Conservation (phyloP, 1,284 basidiomycete genomes). For the Cutaneotrichosporon curvatum region DNA sequence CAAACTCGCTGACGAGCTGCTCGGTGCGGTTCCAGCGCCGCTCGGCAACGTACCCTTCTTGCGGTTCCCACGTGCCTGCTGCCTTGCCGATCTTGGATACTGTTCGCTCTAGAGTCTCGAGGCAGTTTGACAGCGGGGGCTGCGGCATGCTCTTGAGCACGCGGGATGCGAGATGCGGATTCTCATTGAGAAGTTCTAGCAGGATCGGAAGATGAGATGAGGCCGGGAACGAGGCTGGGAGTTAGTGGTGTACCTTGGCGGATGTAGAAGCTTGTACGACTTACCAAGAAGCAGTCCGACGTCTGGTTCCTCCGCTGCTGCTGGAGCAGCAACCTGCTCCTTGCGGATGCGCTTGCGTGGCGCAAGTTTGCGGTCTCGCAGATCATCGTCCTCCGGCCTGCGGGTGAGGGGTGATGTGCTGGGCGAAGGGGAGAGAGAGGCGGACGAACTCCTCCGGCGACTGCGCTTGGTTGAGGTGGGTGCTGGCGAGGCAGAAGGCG, state of each 20-base stretch:
- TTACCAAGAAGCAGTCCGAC: constrained; percentile 39
- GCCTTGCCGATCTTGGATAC: constrained; percentile 20
- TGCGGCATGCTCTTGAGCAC: constrained; percentile 33
- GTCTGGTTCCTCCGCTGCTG: constrained; percentile 23
- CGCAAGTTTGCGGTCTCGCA: constrained; percentile 13
- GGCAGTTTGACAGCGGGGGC: constrained; percentile 31
- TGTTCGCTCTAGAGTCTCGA: constrained; percentile 27
- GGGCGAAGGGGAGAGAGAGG: constrained; percentile 24
- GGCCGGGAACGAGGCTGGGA: constrained; percentile 33
- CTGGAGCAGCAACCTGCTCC: constrained; percentile 4
- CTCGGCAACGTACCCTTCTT: constrained; percentile 14
- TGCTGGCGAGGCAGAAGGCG: constrained; percentile 14
- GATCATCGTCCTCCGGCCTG: constrained; percentile 16
- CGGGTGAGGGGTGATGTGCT: constrained; percentile 13
- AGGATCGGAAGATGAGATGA: constrained; percentile 39
- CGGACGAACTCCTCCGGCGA: constrained; percentile 13
- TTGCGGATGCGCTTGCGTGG: constrained; percentile 28
- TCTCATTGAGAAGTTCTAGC: constrained; percentile 27
- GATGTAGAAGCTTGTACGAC: constrained; percentile 11
- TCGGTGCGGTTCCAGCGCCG: constrained; percentile 31
- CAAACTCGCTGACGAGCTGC: constrained; percentile 23
- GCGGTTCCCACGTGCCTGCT: constrained; percentile 16
- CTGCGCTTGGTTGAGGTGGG: constrained; percentile 18
- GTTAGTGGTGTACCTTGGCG: constrained; percentile 1
- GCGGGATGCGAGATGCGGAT: constrained; percentile 26